Base-by-base conservation (phyloP, 1,284 basidiomycete species). In the Boletus hoseneyae region DNA sequence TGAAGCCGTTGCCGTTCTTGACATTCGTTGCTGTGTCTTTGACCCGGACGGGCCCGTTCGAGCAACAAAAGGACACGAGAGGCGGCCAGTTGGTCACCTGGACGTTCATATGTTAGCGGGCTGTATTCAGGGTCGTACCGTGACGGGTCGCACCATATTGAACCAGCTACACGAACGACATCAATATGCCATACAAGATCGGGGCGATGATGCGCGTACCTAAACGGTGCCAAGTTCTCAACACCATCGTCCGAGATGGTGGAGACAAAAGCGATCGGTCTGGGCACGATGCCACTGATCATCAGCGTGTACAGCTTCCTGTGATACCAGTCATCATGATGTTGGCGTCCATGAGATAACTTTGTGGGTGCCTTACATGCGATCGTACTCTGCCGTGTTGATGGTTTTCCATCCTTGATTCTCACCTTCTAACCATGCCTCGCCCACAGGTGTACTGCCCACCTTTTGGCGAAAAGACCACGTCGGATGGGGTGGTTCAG, bases 221-320 rank as follows among this genome's bases (percentile, higher is more conserved):
- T 80, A 55, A 80, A 82, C 0, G 80, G 80, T 23, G 82, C 78
- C 19, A 88, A 70, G 57, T 89, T 89, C 52, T 74, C 67, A 1
- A 71, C 57, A 0, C 85, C 85, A 27, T 77, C 66, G 6, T 70
- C 66, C 1, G 74, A 73, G 33, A 83, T 54, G 8, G 78, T 78
- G 8, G 85, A 86, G 5, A 87, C 76, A 54, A 89, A 85, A 0
- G 80, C 86, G 47, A 89, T 75, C 3, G 86, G 86, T 38, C 87
- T 73, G 0, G 86, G 86, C 18, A 74, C 73, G 39, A 86, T 75
- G 3, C 79, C 81, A n/a, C 77, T 76, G 19, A 79, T 75, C 68
- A 85, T 69, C 50, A 85, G 60, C 40, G 68, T 62, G 57, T 81
- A 78, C 4, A 77, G 25, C 45, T 66, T 60, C 42, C 73, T 73